Evolutionary conservation across 305 asterid genomes (phyloP), one percentile per base, ranked within the genome.

Genomic region (Striga hermonthica): DNA sequence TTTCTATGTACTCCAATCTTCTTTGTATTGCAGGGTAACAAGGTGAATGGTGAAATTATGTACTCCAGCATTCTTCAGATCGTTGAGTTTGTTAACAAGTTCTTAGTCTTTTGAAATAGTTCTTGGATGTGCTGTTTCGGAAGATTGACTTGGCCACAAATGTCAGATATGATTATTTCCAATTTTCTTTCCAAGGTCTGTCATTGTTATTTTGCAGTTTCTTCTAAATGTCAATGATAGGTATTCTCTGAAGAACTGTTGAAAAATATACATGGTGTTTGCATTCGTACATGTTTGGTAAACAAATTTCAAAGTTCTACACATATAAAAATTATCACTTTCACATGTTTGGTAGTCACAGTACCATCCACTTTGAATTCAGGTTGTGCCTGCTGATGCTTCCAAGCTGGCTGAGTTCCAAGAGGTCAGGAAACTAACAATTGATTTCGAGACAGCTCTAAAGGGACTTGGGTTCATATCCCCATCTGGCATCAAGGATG

Each of bases 331-430:
- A 1, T 12, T 62, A 41, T 60, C 55, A 44, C 16, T 54, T 37
- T 38, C 62, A 37, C 16, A 34, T 62, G 40, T 59, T 53, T 59
- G 61, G n/a, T 63, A 13, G 44, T 75, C 54, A 60, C 78, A 64
- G 54, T 41, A 60, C 54, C 52, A 58, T 38, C 65, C 48, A 43
- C 63, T 68, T 74, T 65, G 68, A 56, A 72, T 78, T 70, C 83
- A 90, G 98, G 84, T 82, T 66, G 95, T 90, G 44, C 97, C 97
- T 5, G 95, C 83, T 72, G 95, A 90, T 72, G 95, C 98, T 77
- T 93, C 97, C 79, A 90, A 86, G 83, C 88, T 93, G 71, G 83
- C 82, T 5, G 96, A 83, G 77, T 90, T 93, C 76, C 96, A 86
- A 79, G 89, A 82, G 79, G 80, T 84, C 62, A 82, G 89, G 60